A percentile compares a stretch with the other conserved stretches of the same genome.
phyloP scores from a whole-genome alignment of 371 early-diverging fungal species.

The Parasitella parasitica region DNA sequence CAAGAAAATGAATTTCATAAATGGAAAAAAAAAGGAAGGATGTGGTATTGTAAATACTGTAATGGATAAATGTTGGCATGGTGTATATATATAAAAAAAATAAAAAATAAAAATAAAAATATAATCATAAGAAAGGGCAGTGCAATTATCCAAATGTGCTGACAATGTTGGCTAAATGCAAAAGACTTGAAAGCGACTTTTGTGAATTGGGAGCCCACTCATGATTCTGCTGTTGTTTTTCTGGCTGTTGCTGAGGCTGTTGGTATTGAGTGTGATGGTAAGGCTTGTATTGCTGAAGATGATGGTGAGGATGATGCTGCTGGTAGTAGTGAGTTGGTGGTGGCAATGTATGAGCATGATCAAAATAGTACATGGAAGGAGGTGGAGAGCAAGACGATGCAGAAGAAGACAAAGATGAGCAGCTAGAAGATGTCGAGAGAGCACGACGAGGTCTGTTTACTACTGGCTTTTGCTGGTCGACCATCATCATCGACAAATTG shows the following conservation, averaged over 20 bases:
- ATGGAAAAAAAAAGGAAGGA: not conserved
- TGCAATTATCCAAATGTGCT: conserved; percentile 38
- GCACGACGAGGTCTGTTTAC: conserved; percentile 16
- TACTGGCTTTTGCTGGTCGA: not conserved
- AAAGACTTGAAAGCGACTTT: conserved; percentile 20
- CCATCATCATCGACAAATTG: not conserved
- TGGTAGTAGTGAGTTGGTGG: not conserved
- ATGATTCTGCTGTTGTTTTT: not conserved
- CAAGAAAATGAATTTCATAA: not conserved
- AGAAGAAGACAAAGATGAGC: conserved; percentile 9
- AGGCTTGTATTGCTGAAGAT: not conserved
- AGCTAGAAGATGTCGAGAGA: conserved; percentile 14
- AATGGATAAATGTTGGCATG: not conserved
- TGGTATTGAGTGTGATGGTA: not conserved
- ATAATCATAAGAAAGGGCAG: not conserved
- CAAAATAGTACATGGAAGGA: not conserved
- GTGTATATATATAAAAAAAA: not conserved
- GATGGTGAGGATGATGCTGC: conserved; percentile 1
- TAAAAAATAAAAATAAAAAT: not conserved
- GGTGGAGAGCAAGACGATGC: conserved; percentile 8
- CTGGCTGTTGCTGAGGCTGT: not conserved
- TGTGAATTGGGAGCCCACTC: conserved; percentile 6
- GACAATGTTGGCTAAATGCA: conserved; percentile 39
- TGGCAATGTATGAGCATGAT: not conserved
- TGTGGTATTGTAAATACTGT: not conserved